Conservation (phyloP, 2,329 filamentous ascomycete genomes). For the Xylaria multiplex region DNA sequence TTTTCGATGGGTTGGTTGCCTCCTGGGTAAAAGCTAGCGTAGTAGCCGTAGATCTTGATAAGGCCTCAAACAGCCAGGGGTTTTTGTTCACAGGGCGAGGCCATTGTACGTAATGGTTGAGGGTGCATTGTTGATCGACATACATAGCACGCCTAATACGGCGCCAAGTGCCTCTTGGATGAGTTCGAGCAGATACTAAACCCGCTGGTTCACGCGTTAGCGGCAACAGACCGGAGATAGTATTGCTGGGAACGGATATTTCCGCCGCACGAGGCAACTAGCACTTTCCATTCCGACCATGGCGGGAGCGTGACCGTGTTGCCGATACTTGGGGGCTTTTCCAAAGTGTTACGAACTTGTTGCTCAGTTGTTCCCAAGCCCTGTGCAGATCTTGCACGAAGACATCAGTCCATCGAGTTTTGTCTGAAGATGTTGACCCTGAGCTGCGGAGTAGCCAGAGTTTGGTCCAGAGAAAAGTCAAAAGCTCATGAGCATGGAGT, state of each 20-base stretch:
- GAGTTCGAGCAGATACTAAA: neutral
- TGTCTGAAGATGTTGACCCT: neutral
- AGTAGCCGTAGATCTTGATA: too few relatives aligned
- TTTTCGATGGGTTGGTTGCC: too few relatives aligned
- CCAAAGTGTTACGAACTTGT: neutral
- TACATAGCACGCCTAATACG: neutral
- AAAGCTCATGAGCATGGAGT: neutral
- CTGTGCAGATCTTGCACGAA: too few relatives aligned
- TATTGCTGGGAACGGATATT: neutral
- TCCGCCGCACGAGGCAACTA: neutral
- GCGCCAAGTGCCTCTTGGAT: neutral
- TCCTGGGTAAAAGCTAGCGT: too few relatives aligned
- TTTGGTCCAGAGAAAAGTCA: neutral
- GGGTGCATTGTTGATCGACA: neutral
- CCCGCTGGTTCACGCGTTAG: neutral
- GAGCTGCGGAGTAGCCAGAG: neutral
- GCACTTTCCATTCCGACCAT: neutral
- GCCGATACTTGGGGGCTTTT: neutral
- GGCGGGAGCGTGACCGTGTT: neutral
- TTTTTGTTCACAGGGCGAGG: neutral
- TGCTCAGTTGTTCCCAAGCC: neutral
- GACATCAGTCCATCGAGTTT: neutral
- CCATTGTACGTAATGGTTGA: neutral
- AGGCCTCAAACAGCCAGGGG: too few relatives aligned
- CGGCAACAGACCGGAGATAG: neutral